Percentiles rank a stretch among this genome's conserved stretches.
Conservation (phyloP, 371 early-diverging fungal species). For the Rhizomucor pusillus region DNA sequence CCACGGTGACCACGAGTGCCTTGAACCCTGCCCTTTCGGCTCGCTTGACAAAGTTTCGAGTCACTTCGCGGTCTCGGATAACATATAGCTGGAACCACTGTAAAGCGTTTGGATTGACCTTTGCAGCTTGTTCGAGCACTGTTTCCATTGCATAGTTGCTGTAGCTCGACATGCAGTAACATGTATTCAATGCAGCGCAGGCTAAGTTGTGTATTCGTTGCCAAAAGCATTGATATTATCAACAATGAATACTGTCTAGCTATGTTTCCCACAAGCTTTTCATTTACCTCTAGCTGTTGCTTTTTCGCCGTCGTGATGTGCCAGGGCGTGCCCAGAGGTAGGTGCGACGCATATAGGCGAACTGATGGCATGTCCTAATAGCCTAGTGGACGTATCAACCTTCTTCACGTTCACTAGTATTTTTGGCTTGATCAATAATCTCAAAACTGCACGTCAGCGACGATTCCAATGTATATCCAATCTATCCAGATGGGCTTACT, state of each 20-base stretch:
- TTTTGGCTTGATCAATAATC: constrained; percentile 21
- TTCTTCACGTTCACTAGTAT: constrained; percentile 25
- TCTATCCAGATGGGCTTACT: constrained; percentile 7
- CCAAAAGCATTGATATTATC: neutral
- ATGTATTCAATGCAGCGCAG: constrained; percentile 24
- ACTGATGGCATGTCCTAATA: constrained; percentile 19
- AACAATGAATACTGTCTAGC: neutral
- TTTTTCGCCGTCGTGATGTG: constrained; percentile 59
- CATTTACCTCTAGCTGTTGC: constrained; percentile 42
- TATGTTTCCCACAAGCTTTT: neutral
- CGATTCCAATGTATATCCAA: too few species aligned
- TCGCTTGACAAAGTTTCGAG: constrained; percentile 50
- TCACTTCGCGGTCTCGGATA: constrained; percentile 54
- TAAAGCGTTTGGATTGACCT: constrained; percentile 32
- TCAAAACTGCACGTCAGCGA: neutral
- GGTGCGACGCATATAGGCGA: constrained; percentile 28
- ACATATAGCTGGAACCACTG: constrained; percentile 83
- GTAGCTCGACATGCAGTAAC: constrained; percentile 48
- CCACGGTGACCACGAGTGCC: constrained; percentile 73
- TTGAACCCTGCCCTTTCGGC: constrained; percentile 66
- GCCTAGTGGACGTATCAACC: constrained; percentile 15
- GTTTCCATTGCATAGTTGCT: constrained; percentile 58
- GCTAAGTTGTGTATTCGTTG: constrained; percentile 10
- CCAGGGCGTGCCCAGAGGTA: constrained; percentile 56
- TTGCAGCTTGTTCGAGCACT: constrained; percentile 24